phyloP scores from a whole-genome alignment of 2,329 filamentous ascomycete genomes.

The Trichoderma aggressivum region DNA sequence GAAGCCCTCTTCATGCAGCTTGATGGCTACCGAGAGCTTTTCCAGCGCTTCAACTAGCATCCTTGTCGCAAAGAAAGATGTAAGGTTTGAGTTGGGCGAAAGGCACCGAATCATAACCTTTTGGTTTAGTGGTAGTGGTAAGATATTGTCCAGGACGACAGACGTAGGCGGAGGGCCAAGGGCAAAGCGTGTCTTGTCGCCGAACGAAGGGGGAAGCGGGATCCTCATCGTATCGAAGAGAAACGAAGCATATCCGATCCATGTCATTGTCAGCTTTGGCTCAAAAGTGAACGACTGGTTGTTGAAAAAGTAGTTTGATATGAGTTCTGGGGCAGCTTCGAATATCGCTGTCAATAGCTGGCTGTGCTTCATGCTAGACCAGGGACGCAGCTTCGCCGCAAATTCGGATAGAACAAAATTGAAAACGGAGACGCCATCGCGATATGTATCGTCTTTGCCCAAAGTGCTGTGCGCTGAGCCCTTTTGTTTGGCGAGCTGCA shows the following conservation, averaged over 20 bases:
- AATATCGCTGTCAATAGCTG: constrained; percentile 81
- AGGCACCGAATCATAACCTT: constrained; percentile 78
- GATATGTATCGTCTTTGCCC: constrained; percentile 66
- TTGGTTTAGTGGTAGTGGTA: constrained; percentile 78
- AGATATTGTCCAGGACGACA: constrained; percentile 77
- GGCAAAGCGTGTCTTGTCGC: constrained; percentile 57
- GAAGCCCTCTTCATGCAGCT: constrained; percentile 53
- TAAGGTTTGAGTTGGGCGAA: constrained; percentile 70
- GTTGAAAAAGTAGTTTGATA: constrained; percentile 80
- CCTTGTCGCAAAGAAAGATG: constrained; percentile 79
- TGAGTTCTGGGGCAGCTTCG: constrained; percentile 74
- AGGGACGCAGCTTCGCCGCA: constrained; percentile 73
- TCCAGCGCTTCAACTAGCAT: constrained; percentile 74
- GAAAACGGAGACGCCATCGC: constrained; percentile 65
- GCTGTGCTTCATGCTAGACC: constrained; percentile 75
- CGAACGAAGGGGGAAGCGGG: constrained; percentile 69
- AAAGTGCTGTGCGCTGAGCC: constrained; percentile 53
- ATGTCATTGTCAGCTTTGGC: constrained; percentile 86
- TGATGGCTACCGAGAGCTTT: constrained; percentile 66
- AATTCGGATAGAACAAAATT: constrained; percentile 80
- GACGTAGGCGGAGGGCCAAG: constrained; percentile 74
- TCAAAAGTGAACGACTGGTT: constrained; percentile 82
- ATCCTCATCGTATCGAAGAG: constrained; percentile 77
- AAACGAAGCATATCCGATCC: constrained; percentile 91
- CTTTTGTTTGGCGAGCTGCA: constrained; percentile 27